Conservation (phyloP, 805 yeast species). For the Nakazawaea anatomiae region DNA sequence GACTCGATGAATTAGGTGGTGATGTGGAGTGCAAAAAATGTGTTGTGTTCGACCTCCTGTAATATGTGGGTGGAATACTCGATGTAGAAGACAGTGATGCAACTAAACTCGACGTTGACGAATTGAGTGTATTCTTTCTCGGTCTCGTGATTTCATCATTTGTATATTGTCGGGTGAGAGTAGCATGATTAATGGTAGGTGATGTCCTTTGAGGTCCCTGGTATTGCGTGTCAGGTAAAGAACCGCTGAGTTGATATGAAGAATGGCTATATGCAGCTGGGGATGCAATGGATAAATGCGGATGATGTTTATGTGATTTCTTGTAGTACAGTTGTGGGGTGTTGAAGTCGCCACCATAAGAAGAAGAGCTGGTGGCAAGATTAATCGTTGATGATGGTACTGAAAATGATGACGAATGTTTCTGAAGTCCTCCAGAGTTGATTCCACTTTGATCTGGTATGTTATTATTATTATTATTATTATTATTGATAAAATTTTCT, state of each 20-base stretch:
- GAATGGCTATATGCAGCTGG: constrained; percentile 17
- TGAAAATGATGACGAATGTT: constrained; percentile 11
- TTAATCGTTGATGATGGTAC: constrained; percentile 15
- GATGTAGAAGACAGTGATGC: background rate
- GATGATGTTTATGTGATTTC: constrained; percentile 5
- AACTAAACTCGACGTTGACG: background rate
- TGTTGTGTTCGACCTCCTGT: constrained; percentile 2
- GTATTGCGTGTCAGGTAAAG: constrained; percentile 17
- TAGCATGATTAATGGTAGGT: constrained; percentile 7
- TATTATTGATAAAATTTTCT: constrained; percentile 14
- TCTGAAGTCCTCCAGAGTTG: background rate
- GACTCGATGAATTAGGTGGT: constrained; percentile 4
- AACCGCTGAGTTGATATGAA: constrained; percentile 20
- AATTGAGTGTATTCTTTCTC: constrained; percentile 3
- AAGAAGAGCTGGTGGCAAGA: background rate
- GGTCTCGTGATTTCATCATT: background rate
- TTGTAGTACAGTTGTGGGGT: constrained; percentile 7
- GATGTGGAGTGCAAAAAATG: constrained; percentile 1
- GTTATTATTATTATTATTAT: background rate
- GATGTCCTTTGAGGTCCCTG: constrained; percentile 6
- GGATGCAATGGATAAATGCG: constrained; percentile 14
- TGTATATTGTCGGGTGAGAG: constrained; percentile 3
- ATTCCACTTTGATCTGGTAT: background rate
- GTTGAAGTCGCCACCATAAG: constrained; percentile 8
- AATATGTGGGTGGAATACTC: background rate